These are phyloP conservation scores for Dactylellina parvicollis DNA, from an alignment of 2,329 filamentous ascomycete species.

Conservation along the genomic window DNA sequence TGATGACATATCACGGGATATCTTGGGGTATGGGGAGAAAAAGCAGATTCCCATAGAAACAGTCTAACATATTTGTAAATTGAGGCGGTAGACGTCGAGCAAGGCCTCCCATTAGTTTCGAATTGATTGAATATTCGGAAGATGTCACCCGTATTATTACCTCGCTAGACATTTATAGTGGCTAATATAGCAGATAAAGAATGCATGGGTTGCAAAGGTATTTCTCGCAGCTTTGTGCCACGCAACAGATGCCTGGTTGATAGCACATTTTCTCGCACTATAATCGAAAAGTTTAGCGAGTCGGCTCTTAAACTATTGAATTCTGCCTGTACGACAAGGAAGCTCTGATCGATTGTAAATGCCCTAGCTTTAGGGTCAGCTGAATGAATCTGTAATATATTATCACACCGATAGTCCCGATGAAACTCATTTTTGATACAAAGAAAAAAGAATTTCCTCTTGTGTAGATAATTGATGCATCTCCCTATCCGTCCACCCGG, in stretches of 20 bases:
- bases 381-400: conserved; percentile 21
- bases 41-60: no score
- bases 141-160: conserved; percentile 32
- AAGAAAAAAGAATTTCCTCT: no score
- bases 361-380: conserved; percentile 38
- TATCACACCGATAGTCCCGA: neutral
- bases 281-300: no score
- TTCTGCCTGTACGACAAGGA: conserved; percentile 31
- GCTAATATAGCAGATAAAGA: conserved; percentile 20
- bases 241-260: no score
- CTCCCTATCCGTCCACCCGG: conserved; percentile 34
- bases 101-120: conserved; percentile 23
- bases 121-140: conserved; percentile 48
- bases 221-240: conserved; percentile 27
- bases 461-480: neutral
- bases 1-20: no score
- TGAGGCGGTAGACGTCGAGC: no score
- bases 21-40: no score
- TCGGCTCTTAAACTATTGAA: conserved; percentile 8
- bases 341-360: neutral
- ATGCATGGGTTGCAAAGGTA: neutral
- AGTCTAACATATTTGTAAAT: no score
- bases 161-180: conserved; percentile 31
- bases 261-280: no score
- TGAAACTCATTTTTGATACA: neutral